phyloP scores from a whole-genome alignment of 2,329 filamentous ascomycete species.

The Aspergillus thermomutatus region DNA sequence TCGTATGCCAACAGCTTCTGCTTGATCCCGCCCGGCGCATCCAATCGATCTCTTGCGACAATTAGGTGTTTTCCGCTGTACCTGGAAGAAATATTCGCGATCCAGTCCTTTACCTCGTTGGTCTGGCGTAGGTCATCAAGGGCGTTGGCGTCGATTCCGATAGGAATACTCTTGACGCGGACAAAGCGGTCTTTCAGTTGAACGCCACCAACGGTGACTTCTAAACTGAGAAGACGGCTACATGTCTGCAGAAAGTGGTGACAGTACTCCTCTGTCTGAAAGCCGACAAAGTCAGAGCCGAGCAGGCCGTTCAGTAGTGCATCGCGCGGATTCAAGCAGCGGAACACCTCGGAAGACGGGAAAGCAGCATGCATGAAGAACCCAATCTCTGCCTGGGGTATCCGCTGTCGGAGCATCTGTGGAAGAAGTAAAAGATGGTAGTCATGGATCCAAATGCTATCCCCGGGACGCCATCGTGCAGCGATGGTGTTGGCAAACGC shows the following conservation, averaged over 20 bases:
- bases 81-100: constrained; percentile 71
- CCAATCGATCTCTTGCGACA: constrained; percentile 88
- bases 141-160: constrained; percentile 79
- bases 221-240: constrained; percentile 78
- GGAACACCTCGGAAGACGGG: constrained; percentile 91
- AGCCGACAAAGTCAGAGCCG: constrained; percentile 84
- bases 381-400: constrained; percentile 84
- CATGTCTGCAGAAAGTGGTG: constrained; percentile 93
- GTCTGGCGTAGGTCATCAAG: constrained; percentile 67
- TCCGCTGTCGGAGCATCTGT: constrained; percentile 75
- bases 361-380: constrained; percentile 95
- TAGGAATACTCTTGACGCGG: constrained; percentile 74
- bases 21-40: constrained; percentile 83
- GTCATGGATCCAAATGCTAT: constrained; percentile 91
- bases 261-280: constrained; percentile 89
- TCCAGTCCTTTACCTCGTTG: constrained; percentile 71
- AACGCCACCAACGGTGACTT: constrained; percentile 79
- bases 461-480: constrained; percentile 84
- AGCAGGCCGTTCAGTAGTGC: constrained; percentile 87
- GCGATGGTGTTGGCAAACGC: constrained; percentile 86
- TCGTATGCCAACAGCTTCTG: constrained; percentile 91
- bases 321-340: constrained; percentile 78
- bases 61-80: constrained; percentile 87
- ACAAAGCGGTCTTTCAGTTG: constrained; percentile 87
- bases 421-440: constrained; percentile 90